Evolutionary conservation across 805 yeast genomes (phyloP), one percentile per base, ranked within the genome.

Genomic region (Yarrowia sp.): DNA sequence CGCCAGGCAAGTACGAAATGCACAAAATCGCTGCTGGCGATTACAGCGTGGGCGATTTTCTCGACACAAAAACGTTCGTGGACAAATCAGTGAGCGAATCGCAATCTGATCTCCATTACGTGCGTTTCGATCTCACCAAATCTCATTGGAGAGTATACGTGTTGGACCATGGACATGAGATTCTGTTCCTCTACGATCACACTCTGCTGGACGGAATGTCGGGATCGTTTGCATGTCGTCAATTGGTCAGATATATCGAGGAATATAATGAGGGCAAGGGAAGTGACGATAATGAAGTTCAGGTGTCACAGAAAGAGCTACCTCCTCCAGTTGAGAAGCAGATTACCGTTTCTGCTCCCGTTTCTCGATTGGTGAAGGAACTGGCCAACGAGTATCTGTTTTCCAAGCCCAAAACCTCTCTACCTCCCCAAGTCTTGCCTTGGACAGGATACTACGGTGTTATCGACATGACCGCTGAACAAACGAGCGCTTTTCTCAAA

Each of bases 151-250:
- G 70, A 10, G 50, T 72, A 5, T 55, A 64, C 17, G 67, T 71
- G 4, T 3, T 70, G 19, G 70, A 66, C 3, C 63, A 58, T 9
- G 44, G 65, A 14, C 40, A 44, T 6, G 58, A 44, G 17, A 49
- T 70, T 4, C 61, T 69, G 40, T 73, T 71, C 70, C 69, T 61
- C 17, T 73, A 70, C 56, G 73, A 73, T 42, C 75, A 73, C 49
- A 50, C 72, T 8, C 38, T 68, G n/a, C 71, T 64, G 47, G 75
- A 73, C 40, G 75, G 75, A 39, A 70, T 68, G 65, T 68, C 72
- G 9, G 74, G 75, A 0, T 60, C 69, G 0, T 46, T 46, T 46
- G 66, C 55, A 13, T 20, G 34, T 9, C 36, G 43, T 14, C 66
- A 61, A 30, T 9, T 61, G 20, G 66, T 39, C n/a, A 20, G 17